Evolutionary conservation across 352 stramenopile genomes (phyloP).

Genomic region (Phytophthora ramorum): DNA sequence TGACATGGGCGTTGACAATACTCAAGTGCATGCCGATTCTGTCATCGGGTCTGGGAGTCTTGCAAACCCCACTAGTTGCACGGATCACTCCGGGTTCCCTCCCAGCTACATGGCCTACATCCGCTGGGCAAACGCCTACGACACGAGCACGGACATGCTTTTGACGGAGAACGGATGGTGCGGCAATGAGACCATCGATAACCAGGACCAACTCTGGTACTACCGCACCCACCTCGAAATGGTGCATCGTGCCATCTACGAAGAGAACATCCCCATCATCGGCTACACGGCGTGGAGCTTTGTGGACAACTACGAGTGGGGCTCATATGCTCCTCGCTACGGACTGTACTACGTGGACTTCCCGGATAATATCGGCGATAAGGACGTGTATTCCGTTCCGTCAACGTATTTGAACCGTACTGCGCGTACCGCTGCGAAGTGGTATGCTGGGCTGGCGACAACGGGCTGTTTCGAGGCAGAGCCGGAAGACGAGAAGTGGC

Average conservation of each 20-base stretch:
- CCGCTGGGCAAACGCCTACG: conserved; percentile 52
- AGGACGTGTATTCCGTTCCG: conserved; percentile 26
- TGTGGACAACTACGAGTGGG: conserved; percentile 43
- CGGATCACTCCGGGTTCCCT: conserved; percentile 48
- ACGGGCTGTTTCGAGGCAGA: conserved; percentile 33
- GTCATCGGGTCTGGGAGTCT: conserved; percentile 38
- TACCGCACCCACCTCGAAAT: conserved; percentile 56
- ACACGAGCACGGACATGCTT: conserved; percentile 48
- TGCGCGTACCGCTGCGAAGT: conserved; percentile 49
- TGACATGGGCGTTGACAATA: conserved; percentile 57
- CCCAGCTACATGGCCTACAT: conserved; percentile 58
- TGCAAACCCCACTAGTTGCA: conserved; percentile 29
- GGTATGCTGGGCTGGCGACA: conserved; percentile 32
- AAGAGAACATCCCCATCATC: conserved; percentile 67
- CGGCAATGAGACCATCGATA: conserved; percentile 61
- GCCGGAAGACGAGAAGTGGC: conserved; percentile 39
- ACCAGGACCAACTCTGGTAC: conserved; percentile 68
- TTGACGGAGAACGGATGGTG: conserved; percentile 78
- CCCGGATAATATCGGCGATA: conserved; percentile 44
- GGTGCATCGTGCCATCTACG: conserved; percentile 54
- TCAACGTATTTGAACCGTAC: conserved; percentile 46
- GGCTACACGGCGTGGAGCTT: conserved; percentile 92
- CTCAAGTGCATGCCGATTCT: conserved; percentile 53
- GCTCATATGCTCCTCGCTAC: conserved; percentile 51
- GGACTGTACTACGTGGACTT: conserved; percentile 72